Conservation (phyloP, 2,329 filamentous ascomycete species). For the Sodiomyces alkalinus region DNA sequence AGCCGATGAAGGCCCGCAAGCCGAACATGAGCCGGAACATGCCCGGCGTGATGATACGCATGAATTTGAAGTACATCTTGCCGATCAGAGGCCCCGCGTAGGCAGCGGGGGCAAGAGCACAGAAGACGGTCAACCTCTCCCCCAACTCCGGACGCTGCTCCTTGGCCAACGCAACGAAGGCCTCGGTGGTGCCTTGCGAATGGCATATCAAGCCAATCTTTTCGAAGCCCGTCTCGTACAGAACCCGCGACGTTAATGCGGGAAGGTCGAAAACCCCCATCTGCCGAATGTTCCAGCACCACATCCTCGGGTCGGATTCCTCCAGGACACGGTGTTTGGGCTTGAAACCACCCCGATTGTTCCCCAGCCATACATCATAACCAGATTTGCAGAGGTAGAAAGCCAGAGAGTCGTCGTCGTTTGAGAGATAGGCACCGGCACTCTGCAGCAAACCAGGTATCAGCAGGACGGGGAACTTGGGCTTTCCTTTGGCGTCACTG, state of each 20-base stretch:
- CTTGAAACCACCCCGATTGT: slow-evolving; percentile 76
- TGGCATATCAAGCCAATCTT: slow-evolving; percentile 77
- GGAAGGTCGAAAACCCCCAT: slow-evolving; percentile 85
- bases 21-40: slow-evolving; percentile 76
- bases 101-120: slow-evolving; percentile 75
- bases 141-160: slow-evolving; percentile 79
- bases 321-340: slow-evolving; percentile 60
- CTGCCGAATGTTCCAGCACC: slow-evolving; percentile 90
- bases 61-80: slow-evolving; percentile 85
- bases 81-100: slow-evolving; percentile 79
- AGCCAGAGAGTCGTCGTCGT: slow-evolving; percentile 77
- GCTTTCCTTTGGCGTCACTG: slow-evolving; percentile 24
- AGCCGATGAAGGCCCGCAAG: slow-evolving; percentile 82
- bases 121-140: slow-evolving; percentile 74
- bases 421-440: slow-evolving; percentile 75
- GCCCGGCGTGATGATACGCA: slow-evolving; percentile 60
- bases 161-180: slow-evolving; percentile 75
- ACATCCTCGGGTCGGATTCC: slow-evolving; percentile 75
- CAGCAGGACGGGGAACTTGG: slow-evolving; percentile 69
- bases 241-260: slow-evolving; percentile 63
- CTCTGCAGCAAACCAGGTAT: slow-evolving; percentile 84
- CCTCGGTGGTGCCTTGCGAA: slow-evolving; percentile 82
- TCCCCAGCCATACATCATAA: slow-evolving; percentile 91
- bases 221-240: slow-evolving; percentile 67
- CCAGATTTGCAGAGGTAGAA: slow-evolving; percentile 87